A percentile compares a stretch with the other conserved stretches of the same genome.
Evolutionary conservation across 768 basidiomycete genomes (phyloP).

Genomic region (Trametes elegans): DNA sequence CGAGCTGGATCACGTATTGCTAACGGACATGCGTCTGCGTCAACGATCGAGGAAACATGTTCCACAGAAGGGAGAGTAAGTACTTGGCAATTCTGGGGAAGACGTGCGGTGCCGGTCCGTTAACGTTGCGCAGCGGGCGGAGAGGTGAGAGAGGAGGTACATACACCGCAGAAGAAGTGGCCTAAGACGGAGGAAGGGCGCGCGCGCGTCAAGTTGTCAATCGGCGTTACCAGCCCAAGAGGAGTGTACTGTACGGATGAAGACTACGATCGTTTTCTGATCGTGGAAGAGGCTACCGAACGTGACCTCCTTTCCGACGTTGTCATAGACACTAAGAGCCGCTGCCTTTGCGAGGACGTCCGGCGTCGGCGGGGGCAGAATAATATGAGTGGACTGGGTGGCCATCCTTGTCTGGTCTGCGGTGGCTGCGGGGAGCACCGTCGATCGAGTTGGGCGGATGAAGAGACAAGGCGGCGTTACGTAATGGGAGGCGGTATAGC

Average conservation of each 20-base stretch:
- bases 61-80: not conserved
- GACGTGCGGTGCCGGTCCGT: not conserved
- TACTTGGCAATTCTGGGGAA: slow-evolving; percentile 12
- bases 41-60: not conserved
- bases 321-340: slow-evolving; percentile 38
- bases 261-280: slow-evolving; percentile 56
- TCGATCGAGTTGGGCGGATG: too few species aligned
- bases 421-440: too few species aligned
- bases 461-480: not conserved
- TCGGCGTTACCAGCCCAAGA: not conserved
- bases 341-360: slow-evolving; percentile 36
- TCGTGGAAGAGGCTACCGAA: slow-evolving; percentile 53
- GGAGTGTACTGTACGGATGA: slow-evolving; percentile 46
- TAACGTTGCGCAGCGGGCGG: not conserved
- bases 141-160: slow-evolving; percentile 19
- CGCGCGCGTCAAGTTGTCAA: not conserved
- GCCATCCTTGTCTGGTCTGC: too few species aligned
- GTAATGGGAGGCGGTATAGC: not conserved
- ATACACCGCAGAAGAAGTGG: slow-evolving; percentile 66
- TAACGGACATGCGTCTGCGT: slow-evolving; percentile 22
- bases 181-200: slow-evolving; percentile 33
- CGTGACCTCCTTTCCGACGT: slow-evolving; percentile 41
- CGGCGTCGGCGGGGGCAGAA: slow-evolving; percentile 9
- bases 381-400: not conserved
- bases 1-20: slow-evolving; percentile 50